Percentiles rank a stretch among this genome's conserved stretches.
These are phyloP conservation scores for Tetrahymena malaccensis DNA, from an alignment of 73 alveolate genomes.

Conservation along the genomic window DNA sequence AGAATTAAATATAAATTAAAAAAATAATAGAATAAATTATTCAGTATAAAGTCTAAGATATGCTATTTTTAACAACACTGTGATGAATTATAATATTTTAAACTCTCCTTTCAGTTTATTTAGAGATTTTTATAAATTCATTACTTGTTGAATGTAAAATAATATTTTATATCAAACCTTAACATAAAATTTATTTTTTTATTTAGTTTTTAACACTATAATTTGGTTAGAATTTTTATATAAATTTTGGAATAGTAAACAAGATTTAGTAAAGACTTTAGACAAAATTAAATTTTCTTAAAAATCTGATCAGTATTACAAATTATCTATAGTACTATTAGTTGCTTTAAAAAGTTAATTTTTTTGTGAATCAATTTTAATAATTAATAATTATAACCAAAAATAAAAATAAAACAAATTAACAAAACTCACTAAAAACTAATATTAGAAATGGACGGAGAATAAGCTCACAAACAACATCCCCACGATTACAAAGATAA, in stretches of 20 bases:
- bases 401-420: too few relatives aligned
- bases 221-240: not conserved
- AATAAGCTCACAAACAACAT: not conserved
- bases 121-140: not conserved
- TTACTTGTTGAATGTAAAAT: too few relatives aligned
- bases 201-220: not conserved
- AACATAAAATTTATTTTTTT: too few relatives aligned
- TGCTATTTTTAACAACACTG: not conserved
- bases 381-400: too few relatives aligned
- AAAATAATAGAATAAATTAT: too few relatives aligned
- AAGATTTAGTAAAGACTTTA: too few relatives aligned
- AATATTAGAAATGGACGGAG: not conserved
- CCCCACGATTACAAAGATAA: not conserved
- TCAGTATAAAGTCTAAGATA: not conserved
- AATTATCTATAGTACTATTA: not conserved
- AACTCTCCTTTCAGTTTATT: not conserved
- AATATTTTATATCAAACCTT: too few relatives aligned
- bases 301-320: not conserved
- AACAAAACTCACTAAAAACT: not conserved
- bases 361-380: not conserved
- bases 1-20: too few relatives aligned
- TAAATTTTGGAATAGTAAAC: too few relatives aligned
- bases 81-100: not conserved
- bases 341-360: not conserved
- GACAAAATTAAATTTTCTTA: not conserved